These are phyloP conservation scores for Penicillium fuscoglaucum DNA, from an alignment of 2,329 filamentous ascomycete species.

Conservation along the genomic window DNA sequence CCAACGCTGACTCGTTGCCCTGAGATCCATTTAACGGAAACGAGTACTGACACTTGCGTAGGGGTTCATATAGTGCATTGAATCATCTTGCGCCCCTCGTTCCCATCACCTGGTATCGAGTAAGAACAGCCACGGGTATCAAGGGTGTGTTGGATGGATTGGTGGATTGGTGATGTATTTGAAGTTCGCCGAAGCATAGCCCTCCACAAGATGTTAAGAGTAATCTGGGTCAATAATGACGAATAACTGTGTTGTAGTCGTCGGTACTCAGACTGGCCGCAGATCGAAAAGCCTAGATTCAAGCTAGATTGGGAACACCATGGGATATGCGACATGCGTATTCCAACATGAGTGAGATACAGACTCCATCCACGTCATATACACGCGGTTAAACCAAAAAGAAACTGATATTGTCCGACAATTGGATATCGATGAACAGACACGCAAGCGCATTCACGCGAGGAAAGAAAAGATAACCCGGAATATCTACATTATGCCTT, in stretches of 20 bases:
- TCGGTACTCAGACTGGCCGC: background rate
- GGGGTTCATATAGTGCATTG: background rate
- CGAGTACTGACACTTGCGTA: background rate
- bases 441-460: slow-evolving; percentile 24
- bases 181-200: no score
- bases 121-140: background rate
- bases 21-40: no score
- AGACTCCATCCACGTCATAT: background rate
- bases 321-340: background rate
- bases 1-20: background rate
- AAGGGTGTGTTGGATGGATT: background rate
- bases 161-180: background rate
- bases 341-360: background rate
- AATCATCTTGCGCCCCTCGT: background rate
- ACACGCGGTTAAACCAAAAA: slow-evolving; percentile 4
- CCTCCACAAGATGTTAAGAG: background rate
- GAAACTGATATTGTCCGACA: slow-evolving; percentile 20
- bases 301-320: background rate
- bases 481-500: slow-evolving; percentile 32
- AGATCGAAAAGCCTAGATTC: background rate
- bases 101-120: background rate
- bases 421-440: slow-evolving; percentile 29
- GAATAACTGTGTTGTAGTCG: background rate
- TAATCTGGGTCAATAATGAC: background rate
- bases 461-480: slow-evolving; percentile 16